Base-by-base conservation (phyloP, 176 grass and related monocot genomes). In the Paspalum notatum region DNA sequence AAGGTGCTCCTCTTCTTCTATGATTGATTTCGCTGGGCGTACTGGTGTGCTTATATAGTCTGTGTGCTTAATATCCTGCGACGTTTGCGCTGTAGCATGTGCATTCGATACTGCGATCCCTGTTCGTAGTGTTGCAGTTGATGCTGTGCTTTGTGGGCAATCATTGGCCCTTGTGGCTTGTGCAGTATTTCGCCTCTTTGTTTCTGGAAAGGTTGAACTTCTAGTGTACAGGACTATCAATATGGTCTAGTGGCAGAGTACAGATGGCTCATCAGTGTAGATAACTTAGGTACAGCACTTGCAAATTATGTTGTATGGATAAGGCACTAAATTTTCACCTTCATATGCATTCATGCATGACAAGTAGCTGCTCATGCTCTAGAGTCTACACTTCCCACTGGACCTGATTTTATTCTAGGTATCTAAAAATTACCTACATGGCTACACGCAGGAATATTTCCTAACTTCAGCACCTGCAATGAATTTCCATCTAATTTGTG, bases 1-100 rank as follows among this genome's bases (percentile, higher is more conserved):
- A 93, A 93, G 91, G 91, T 80, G 46, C 45, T 63, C 32, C 62
- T 74, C 70, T 49, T 74, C 70, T 49, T 32, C 22, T 12, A 60
- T 60, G n/a, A 13, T 6, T 46, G n/a, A 50, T 59, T 64, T 62
- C 24, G 15, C 22, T 37, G 60, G 73, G 22, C 7, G 42, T 79
- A 45, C 10, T 17, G 17, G 17, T 63, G 4, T 51, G 4, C 32
- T 3, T 38, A 13, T 4, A 41, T 43, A 71, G 10, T 39, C 6
- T 56, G 5, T 38, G 13, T 77, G 74, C 48, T 27, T 25, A 24
- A 5, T 5, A 9, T 71, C 14, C 24, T 78, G 14, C 5, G 62
- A 71, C 38, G 40, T 42, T 22, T 75, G 44, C 0, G 7, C 18
- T 46, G 44, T 25, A 15, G 2, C 7, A 16, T 52, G 32, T 73